These are phyloP conservation scores for Pseudogymnoascus sp. DNA, from an alignment of 2,329 filamentous ascomycete species.

Conservation along the genomic window DNA sequence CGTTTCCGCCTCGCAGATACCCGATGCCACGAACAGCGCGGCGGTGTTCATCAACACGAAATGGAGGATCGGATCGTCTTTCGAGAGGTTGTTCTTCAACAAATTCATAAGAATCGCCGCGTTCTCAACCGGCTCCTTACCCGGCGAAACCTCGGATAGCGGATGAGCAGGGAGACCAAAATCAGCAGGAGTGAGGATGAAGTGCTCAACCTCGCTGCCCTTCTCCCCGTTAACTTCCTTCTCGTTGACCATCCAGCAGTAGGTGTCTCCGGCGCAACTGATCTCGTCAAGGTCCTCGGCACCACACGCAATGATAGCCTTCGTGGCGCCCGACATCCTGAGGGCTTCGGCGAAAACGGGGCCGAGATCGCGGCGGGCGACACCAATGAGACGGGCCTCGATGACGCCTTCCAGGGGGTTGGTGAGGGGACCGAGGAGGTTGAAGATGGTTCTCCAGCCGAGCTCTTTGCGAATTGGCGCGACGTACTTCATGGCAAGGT, in stretches of 20 bases:
- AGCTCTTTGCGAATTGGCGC: conserved; percentile 79
- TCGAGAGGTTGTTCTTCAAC: conserved; percentile 61
- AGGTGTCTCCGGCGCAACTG: conserved; percentile 78
- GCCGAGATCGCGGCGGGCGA: conserved; percentile 79
- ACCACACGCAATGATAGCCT: conserved; percentile 86
- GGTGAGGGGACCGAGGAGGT: conserved; percentile 83
- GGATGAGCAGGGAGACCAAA: conserved; percentile 75
- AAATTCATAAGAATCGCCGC: conserved; percentile 74
- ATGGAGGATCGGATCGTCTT: conserved; percentile 76
- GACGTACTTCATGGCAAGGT: conserved; percentile 87
- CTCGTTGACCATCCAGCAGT: conserved; percentile 74
- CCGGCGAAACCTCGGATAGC: conserved; percentile 69
- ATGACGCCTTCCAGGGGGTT: conserved; percentile 81
- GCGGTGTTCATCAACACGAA: conserved; percentile 95
- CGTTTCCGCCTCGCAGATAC: conserved; percentile 74
- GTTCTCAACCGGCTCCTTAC: conserved; percentile 80
- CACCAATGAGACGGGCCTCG: conserved; percentile 88
- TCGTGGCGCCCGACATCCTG: conserved; percentile 63
- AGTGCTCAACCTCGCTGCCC: conserved; percentile 58
- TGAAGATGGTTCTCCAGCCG: conserved; percentile 95
- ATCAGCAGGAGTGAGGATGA: conserved; percentile 71
- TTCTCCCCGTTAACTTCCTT: conserved; percentile 35
- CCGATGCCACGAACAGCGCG: conserved; percentile 75
- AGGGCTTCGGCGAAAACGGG: conserved; percentile 84
- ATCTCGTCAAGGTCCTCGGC: conserved; percentile 94